Percentiles rank a stretch among this genome's conserved stretches.
phyloP scores from a whole-genome alignment of 1,284 basidiomycete genomes.

The Malassezia restricta region DNA sequence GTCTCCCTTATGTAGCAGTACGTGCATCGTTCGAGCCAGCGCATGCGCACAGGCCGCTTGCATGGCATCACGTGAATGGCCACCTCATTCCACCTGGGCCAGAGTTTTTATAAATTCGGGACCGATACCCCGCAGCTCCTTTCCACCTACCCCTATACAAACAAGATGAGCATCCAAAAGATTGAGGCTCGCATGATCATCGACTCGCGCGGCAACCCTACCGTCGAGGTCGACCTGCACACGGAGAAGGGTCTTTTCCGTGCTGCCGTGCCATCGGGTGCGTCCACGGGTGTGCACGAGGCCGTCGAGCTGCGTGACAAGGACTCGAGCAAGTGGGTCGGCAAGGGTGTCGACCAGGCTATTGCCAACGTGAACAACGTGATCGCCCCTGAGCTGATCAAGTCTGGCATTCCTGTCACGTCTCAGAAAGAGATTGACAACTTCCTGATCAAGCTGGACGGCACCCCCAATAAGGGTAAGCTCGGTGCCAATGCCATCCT shows the following conservation, averaged over 20 bases:
- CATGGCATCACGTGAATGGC: too few species aligned
- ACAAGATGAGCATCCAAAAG: slow-evolving; percentile 32
- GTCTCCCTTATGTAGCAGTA: not conserved
- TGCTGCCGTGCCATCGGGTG: slow-evolving; percentile 90
- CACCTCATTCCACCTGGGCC: too few species aligned
- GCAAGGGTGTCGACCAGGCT: slow-evolving; percentile 80
- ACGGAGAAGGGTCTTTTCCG: slow-evolving; percentile 65
- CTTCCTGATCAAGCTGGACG: slow-evolving; percentile 96
- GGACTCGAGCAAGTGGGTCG: slow-evolving; percentile 82
- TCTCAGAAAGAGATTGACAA: slow-evolving; percentile 94
- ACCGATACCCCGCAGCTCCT: too few species aligned
- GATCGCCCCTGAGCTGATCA: slow-evolving; percentile 80
- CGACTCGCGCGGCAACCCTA: slow-evolving; percentile 46
- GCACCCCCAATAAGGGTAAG: slow-evolving; percentile 96
- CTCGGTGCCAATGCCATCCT: slow-evolving; percentile 99
- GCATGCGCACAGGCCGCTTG: not conserved
- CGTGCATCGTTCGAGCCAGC: too few species aligned
- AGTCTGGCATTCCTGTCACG: slow-evolving; percentile 72
- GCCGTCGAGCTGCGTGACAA: slow-evolving; percentile 97
- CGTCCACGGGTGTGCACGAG: slow-evolving; percentile 95
- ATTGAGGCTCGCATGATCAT: slow-evolving; percentile 35
- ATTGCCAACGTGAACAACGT: slow-evolving; percentile 85
- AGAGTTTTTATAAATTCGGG: too few species aligned
- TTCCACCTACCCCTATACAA: too few species aligned
- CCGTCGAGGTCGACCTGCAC: slow-evolving; percentile 44